Evolutionary conservation across 805 yeast species (phyloP).

Genomic region (Yarrowia alimentaria): DNA sequence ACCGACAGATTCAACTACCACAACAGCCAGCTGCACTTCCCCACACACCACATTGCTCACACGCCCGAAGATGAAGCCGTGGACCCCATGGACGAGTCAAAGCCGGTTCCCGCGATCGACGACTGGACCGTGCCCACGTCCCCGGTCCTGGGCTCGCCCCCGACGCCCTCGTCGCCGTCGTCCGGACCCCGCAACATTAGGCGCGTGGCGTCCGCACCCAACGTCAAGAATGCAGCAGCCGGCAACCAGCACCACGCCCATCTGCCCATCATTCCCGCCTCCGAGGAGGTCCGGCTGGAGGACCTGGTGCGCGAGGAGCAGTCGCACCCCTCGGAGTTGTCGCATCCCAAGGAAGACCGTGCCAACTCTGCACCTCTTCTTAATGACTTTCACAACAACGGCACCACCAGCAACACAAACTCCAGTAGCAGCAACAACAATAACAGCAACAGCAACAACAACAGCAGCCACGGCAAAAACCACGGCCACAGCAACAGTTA

Average conservation of each 20-base stretch:
- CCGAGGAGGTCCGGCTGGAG: conserved; percentile 25
- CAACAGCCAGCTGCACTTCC: neutral
- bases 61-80: conserved; percentile 16
- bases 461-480: no score
- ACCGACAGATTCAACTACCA: neutral
- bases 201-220: conserved; percentile 16
- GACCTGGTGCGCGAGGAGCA: conserved; percentile 12
- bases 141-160: neutral
- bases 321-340: conserved; percentile 4
- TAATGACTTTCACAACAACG: no score
- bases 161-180: conserved; percentile 1
- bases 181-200: conserved; percentile 8
- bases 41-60: neutral
- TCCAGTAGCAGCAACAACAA: neutral
- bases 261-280: conserved; percentile 20
- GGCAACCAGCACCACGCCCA: conserved; percentile 1
- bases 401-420: conserved; percentile 11
- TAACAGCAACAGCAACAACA: conserved; percentile 14
- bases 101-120: neutral
- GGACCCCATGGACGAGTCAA: conserved; percentile 12
- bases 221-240: conserved; percentile 8
- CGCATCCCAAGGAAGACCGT: neutral
- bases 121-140: conserved; percentile 2
- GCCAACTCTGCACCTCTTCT: conserved; percentile 3
- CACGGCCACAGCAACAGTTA: conserved; percentile 1